Evolutionary conservation across 805 yeast species (phyloP).

Genomic region (Candida chilensis): DNA sequence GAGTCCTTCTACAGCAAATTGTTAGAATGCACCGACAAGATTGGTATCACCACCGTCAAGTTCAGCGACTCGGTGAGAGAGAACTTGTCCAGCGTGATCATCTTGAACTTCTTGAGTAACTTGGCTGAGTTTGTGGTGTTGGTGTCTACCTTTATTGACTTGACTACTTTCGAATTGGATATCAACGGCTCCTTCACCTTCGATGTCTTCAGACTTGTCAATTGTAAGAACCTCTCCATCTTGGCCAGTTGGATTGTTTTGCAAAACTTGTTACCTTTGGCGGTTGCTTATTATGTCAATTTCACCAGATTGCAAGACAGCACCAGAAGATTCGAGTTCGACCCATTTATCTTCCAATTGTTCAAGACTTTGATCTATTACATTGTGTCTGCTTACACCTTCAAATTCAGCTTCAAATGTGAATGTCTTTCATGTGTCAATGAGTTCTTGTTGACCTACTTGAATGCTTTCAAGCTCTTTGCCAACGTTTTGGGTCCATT

Average conservation of each 20-base stretch:
- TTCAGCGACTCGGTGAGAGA: conserved; percentile 28
- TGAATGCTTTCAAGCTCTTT: too few species aligned
- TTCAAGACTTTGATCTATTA: too few species aligned
- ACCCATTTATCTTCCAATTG: too few species aligned
- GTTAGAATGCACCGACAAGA: conserved; percentile 19
- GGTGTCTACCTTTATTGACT: conserved; percentile 5
- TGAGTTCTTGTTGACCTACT: too few species aligned
- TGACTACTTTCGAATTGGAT: conserved; percentile 4
- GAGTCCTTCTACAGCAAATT: conserved; percentile 15
- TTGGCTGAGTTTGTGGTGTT: conserved; percentile 2
- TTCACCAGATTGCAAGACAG: too few species aligned
- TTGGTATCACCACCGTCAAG: conserved; percentile 24
- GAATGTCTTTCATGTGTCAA: too few species aligned
- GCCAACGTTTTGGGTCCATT: too few species aligned
- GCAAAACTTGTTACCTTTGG: conserved; percentile 12
- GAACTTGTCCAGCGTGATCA: conserved; percentile 22
- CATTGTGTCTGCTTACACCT: too few species aligned
- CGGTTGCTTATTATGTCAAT: conserved; percentile 15
- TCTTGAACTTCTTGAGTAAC: conserved; percentile 17
- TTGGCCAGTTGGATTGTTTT: conserved; percentile 10
- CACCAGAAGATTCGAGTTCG: too few species aligned
- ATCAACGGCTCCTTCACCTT: conserved; percentile 5
- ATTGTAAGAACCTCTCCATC: conserved; percentile 11
- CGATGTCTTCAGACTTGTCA: conserved; percentile 4
- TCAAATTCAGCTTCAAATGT: too few species aligned